Percentiles rank a stretch among this genome's conserved stretches.
phyloP scores from a whole-genome alignment of 129 eudicot species.

The Helichrysum umbraculigerum region DNA sequence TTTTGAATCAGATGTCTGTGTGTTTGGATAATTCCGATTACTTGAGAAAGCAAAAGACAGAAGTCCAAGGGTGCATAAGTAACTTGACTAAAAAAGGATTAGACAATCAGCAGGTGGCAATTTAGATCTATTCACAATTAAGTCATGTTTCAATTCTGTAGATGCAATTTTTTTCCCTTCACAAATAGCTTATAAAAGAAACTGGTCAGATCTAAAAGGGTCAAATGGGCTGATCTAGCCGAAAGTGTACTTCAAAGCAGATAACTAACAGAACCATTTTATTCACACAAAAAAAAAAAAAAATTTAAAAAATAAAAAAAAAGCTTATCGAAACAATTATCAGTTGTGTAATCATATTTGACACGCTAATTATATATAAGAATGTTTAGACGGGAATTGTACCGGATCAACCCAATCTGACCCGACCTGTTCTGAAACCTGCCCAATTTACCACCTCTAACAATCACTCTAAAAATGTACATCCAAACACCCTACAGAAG shows the following conservation, averaged over 20 bases:
- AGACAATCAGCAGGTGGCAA: background rate
- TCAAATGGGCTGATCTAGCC: background rate
- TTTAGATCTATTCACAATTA: background rate
- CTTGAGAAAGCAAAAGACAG: background rate
- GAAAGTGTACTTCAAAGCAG: background rate
- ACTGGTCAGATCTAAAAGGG: background rate
- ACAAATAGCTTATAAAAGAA: background rate
- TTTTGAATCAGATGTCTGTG: background rate
- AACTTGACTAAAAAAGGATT: background rate
- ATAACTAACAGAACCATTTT: background rate
- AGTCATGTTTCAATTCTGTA: background rate
- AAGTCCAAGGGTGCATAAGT: background rate
- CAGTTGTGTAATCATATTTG: background rate
- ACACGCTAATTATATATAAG: background rate
- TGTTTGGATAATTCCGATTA: background rate
- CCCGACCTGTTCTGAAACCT: background rate
- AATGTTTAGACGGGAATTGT: background rate
- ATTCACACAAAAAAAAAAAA: background rate
- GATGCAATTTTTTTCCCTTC: background rate
- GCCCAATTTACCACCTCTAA: background rate
- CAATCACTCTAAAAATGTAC: background rate
- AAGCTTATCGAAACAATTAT: background rate
- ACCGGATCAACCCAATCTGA: background rate
- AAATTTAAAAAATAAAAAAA: no score
- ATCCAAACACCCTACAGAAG: conserved; percentile 10